phyloP scores from a whole-genome alignment of 345 rosid species.

The Trapa bicornis region DNA sequence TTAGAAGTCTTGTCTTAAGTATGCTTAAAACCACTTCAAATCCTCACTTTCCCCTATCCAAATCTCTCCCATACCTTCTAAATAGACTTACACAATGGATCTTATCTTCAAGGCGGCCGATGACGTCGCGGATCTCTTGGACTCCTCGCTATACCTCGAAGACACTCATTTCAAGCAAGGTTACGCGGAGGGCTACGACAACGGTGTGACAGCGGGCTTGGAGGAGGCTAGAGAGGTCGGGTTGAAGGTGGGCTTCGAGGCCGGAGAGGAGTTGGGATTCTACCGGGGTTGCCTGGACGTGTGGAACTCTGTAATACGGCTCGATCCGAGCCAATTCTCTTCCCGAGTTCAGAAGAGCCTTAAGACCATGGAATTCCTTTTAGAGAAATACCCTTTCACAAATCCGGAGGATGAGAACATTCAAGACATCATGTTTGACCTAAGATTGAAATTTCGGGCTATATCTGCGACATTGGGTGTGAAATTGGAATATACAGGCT shows the following conservation, averaged over 20 bases:
- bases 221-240: conserved; percentile 58
- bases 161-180: conserved; percentile 50
- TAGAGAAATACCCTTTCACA: conserved; percentile 37
- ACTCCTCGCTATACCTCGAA: conserved; percentile 42
- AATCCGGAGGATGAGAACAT: conserved; percentile 58
- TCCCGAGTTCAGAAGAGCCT: conserved; percentile 42
- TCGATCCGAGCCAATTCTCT: conserved; percentile 37
- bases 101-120: conserved; percentile 6
- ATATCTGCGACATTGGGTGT: conserved; percentile 53
- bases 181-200: conserved; percentile 37
- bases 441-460: conserved; percentile 57
- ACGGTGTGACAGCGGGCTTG: conserved; percentile 40
- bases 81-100: not conserved
- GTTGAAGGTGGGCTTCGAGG: conserved; percentile 50
- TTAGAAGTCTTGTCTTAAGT: no score
- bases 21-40: no score
- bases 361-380: conserved; percentile 42
- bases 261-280: conserved; percentile 71
- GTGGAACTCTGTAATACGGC: conserved; percentile 45
- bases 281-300: conserved; percentile 63
- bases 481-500: conserved; percentile 53
- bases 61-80: no score
- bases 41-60: no score
- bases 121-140: conserved; percentile 38
- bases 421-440: conserved; percentile 41